These are phyloP conservation scores for Hypomontagnella monticulosa DNA, from an alignment of 495 filamentous ascomycete genomes.

Conservation along the genomic window DNA sequence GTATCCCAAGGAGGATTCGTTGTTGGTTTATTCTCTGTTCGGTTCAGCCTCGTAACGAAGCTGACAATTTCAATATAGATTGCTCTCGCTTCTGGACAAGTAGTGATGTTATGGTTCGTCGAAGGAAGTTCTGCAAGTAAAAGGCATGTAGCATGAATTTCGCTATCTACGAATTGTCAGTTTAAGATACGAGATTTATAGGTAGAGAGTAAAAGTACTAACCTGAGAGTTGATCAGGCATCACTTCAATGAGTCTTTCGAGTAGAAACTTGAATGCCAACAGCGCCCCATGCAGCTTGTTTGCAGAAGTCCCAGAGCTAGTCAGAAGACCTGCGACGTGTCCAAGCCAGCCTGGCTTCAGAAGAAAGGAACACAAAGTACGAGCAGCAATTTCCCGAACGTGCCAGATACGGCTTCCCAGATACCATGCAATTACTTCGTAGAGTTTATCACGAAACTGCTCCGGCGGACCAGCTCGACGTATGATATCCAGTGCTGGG, in stretches of 20 bases:
- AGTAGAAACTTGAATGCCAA: slow-evolving; percentile 63
- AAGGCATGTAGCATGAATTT: slow-evolving; percentile 19
- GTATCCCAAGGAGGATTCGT: not conserved
- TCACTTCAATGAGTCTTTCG: slow-evolving; percentile 56
- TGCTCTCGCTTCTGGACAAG: slow-evolving; percentile 50
- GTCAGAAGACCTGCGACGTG: slow-evolving; percentile 61
- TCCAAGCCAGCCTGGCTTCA: slow-evolving; percentile 59
- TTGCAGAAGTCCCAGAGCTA: slow-evolving; percentile 41
- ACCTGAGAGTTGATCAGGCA: slow-evolving; percentile 48
- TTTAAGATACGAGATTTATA: not conserved
- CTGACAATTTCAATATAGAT: slow-evolving; percentile 55
- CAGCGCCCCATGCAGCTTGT: slow-evolving; percentile 75
- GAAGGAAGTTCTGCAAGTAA: slow-evolving; percentile 28
- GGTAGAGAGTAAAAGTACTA: not conserved
- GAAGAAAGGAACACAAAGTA: slow-evolving; percentile 73
- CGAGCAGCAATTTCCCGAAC: slow-evolving; percentile 90
- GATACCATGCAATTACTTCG: slow-evolving; percentile 61
- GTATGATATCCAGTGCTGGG: slow-evolving; percentile 86
- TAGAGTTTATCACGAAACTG: slow-evolving; percentile 56
- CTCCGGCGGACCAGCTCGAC: slow-evolving; percentile 66
- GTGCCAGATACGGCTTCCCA: slow-evolving; percentile 84
- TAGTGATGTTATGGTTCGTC: slow-evolving; percentile 28
- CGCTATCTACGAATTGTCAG: slow-evolving; percentile 26
- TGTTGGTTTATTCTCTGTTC: not conserved
- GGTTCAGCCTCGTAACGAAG: slow-evolving; percentile 36